phyloP scores from a whole-genome alignment of 2,329 filamentous ascomycete species.

The Bipolaris cookei region DNA sequence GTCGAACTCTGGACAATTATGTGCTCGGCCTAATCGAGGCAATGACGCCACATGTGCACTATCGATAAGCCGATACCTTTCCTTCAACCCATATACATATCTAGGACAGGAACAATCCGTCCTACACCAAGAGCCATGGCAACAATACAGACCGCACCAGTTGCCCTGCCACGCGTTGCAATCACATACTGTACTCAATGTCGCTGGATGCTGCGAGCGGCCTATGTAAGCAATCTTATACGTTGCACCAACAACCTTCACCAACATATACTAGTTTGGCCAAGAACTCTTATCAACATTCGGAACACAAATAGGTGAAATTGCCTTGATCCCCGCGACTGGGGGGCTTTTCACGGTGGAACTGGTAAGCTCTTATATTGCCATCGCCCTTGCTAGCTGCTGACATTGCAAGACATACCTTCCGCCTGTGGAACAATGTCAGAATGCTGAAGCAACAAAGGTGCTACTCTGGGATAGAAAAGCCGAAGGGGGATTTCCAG shows the following conservation, averaged over 20 bases:
- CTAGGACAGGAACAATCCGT: neutral
- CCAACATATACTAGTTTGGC: conserved; percentile 67
- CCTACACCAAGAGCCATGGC: conserved; percentile 26
- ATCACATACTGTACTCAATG: conserved; percentile 95
- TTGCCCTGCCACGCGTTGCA: conserved; percentile 72
- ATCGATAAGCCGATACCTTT: conserved; percentile 17
- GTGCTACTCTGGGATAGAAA: conserved; percentile 87
- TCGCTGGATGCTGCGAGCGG: conserved; percentile 86
- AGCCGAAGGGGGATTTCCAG: conserved; percentile 83
- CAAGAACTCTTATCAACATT: conserved; percentile 97
- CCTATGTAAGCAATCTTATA: conserved; percentile 68
- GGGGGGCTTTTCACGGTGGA: conserved; percentile 83
- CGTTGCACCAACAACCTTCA: neutral
- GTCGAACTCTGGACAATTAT: neutral
- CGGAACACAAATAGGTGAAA: conserved; percentile 79
- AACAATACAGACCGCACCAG: conserved; percentile 32
- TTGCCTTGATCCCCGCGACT: conserved; percentile 82
- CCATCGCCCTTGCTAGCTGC: neutral
- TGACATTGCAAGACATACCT: conserved; percentile 34
- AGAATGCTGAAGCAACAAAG: conserved; percentile 48
- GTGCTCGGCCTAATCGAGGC: neutral
- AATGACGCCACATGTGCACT: conserved; percentile 11
- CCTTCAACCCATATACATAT: neutral
- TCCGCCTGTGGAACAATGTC: conserved; percentile 14
- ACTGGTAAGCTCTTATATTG: conserved; percentile 51